Percentiles rank a stretch among this genome's conserved stretches.
Conservation (phyloP, 2,329 filamentous ascomycete species). For the Diaporthe amygdali region DNA sequence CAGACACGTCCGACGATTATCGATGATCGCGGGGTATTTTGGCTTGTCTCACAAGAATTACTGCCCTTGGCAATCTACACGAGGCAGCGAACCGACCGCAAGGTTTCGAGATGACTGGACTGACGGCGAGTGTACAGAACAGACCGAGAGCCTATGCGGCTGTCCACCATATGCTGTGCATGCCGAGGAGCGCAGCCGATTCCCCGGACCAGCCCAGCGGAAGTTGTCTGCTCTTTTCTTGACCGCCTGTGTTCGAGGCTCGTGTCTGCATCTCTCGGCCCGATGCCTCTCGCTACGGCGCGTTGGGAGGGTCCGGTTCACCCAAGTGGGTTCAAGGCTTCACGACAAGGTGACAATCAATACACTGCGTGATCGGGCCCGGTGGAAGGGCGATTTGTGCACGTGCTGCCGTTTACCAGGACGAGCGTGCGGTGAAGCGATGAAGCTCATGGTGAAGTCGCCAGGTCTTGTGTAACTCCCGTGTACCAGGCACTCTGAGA, state of each 20-base stretch:
- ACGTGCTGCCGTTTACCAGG: too few relatives aligned
- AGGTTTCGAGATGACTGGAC: neutral
- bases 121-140: neutral
- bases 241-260: too few relatives aligned
- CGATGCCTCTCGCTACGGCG: too few relatives aligned
- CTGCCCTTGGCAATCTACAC: neutral
- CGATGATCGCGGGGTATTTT: neutral
- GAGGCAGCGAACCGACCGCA: slow-evolving; percentile 6
- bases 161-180: neutral
- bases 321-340: neutral
- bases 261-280: too few relatives aligned
- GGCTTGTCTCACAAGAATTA: neutral
- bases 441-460: neutral
- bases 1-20: neutral
- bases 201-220: neutral
- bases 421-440: neutral
- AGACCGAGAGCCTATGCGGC: too few relatives aligned
- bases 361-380: neutral
- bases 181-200: neutral
- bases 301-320: neutral
- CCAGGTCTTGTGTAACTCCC: neutral
- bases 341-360: too few relatives aligned
- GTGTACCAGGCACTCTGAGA: neutral
- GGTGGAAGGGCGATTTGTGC: neutral
- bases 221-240: neutral